Conservation (phyloP, 169 alveolate genomes). For the Babesia divergens region DNA sequence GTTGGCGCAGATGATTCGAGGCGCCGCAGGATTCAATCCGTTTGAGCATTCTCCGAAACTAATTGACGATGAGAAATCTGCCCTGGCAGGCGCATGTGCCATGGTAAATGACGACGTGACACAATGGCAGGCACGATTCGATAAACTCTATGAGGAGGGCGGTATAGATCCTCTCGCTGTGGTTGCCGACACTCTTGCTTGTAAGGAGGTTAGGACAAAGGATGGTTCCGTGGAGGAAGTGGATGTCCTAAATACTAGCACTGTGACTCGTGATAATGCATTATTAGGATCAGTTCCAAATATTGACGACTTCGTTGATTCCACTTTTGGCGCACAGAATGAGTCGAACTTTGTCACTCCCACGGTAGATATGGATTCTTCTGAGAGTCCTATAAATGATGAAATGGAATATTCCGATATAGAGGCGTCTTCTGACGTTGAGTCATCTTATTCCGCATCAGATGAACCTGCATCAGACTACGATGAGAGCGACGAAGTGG, state of each 20-base stretch:
- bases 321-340: neutral
- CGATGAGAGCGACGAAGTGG: conserved; percentile 25
- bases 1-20: conserved; percentile 44
- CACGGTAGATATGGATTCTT: neutral
- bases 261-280: neutral
- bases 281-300: neutral
- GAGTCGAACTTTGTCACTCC: conserved; percentile 4
- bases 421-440: conserved; percentile 5
- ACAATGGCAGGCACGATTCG: conserved; percentile 18
- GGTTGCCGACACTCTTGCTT: neutral
- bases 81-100: conserved; percentile 39
- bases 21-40: conserved; percentile 33
- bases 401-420: neutral
- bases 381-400: neutral
- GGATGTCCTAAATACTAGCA: neutral
- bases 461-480: conserved; percentile 10
- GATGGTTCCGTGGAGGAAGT: neutral
- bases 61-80: conserved; percentile 33
- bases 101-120: conserved; percentile 45
- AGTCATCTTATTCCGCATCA: conserved; percentile 46
- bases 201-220: neutral
- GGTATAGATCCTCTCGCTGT: neutral
- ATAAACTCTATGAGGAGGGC: conserved; percentile 8
- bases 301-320: conserved; percentile 14
- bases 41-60: conserved; percentile 30